phyloP scores from a whole-genome alignment of 495 filamentous ascomycete species.

The Penicillium atrosanguineum region DNA sequence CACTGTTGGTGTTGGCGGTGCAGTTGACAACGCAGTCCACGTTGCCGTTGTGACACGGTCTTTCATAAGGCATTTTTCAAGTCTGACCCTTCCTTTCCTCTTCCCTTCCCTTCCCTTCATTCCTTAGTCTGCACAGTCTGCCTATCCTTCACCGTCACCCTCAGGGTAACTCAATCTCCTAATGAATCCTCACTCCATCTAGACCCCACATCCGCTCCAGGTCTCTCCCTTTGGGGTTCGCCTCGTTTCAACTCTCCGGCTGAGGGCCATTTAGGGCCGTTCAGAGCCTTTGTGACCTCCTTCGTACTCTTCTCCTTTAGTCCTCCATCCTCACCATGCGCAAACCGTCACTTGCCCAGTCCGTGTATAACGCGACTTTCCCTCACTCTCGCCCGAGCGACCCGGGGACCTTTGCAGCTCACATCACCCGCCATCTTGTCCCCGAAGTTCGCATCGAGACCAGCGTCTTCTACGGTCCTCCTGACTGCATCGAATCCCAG shows the following conservation, averaged over 20 bases:
- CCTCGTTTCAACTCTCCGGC: slow-evolving; percentile 11
- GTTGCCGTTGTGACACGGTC: background rate
- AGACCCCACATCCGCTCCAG: slow-evolving; percentile 11
- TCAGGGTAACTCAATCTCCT: background rate
- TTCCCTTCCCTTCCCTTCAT: background rate
- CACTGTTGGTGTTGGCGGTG: slow-evolving; percentile 5
- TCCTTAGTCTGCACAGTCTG: no score
- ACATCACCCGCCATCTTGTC: slow-evolving; percentile 68
- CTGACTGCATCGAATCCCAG: slow-evolving; percentile 82
- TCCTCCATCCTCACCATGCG: slow-evolving; percentile 46
- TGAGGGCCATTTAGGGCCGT: background rate
- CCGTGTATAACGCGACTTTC: slow-evolving; percentile 57
- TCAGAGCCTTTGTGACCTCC: background rate
- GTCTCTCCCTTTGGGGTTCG: slow-evolving; percentile 3
- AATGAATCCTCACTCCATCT: slow-evolving; percentile 6
- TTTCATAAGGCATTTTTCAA: background rate
- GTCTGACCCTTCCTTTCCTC: background rate
- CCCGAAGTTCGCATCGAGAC: slow-evolving; percentile 87
- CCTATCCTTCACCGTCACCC: no score
- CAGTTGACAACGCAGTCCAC: slow-evolving; percentile 1
- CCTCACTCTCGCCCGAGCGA: slow-evolving; percentile 55
- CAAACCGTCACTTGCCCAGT: slow-evolving; percentile 53
- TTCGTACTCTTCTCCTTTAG: background rate
- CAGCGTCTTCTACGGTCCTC: slow-evolving; percentile 77
- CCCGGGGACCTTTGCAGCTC: slow-evolving; percentile 55